These are phyloP conservation scores for Phaffia rhodozyma DNA, from an alignment of 1,284 basidiomycete species.

Conservation along the genomic window DNA sequence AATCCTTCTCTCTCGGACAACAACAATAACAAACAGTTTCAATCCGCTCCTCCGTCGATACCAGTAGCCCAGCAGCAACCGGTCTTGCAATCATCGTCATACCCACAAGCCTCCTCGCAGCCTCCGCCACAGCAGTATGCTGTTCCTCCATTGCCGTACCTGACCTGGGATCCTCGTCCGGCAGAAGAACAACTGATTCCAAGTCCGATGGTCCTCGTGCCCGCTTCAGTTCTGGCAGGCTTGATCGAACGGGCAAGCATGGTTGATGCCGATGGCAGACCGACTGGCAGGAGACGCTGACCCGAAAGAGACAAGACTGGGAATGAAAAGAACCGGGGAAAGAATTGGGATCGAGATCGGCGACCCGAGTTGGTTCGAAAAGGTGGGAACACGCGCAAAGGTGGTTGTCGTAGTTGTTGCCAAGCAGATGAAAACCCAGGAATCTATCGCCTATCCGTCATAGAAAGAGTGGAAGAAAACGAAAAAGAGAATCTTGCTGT, in stretches of 20 bases:
- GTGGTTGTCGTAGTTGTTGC: no score
- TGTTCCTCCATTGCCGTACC: background rate
- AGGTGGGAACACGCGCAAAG: no score
- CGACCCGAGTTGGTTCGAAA: no score
- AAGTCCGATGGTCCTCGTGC: conserved; percentile 14
- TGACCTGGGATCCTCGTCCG: conserved; percentile 13
- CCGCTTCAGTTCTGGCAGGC: conserved; percentile 8
- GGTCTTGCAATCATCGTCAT: background rate
- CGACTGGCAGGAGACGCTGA: no score
- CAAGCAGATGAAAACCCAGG: background rate
- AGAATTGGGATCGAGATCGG: background rate
- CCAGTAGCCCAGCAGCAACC: background rate
- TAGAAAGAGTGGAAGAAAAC: no score
- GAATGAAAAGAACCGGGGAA: background rate
- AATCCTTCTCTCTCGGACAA: background rate
- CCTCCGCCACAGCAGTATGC: background rate
- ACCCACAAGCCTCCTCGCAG: background rate
- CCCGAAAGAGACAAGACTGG: background rate
- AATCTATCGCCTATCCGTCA: background rate
- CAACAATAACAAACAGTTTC: background rate
- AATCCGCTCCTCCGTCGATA: background rate
- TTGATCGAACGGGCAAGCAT: conserved; percentile 13
- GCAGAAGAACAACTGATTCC: conserved; percentile 6
- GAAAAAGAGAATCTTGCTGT: no score
- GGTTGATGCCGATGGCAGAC: background rate